Conservation (phyloP, 2,329 filamentous ascomycete species). For the Septoria petroselini region DNA sequence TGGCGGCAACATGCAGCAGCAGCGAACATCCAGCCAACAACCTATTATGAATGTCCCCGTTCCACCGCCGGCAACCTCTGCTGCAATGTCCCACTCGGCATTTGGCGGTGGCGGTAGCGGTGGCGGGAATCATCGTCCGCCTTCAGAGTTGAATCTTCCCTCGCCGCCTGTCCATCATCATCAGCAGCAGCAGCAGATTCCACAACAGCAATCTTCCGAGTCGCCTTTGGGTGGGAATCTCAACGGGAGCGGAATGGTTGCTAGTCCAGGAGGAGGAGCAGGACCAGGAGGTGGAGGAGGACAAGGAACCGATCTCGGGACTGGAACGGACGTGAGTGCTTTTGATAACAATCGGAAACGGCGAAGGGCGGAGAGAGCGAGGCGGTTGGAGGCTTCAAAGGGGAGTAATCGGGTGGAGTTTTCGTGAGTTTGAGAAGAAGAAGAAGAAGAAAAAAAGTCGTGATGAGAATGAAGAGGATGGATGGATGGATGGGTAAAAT, state of each 20-base stretch:
- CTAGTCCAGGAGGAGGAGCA: constrained; percentile 42
- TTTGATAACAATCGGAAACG: constrained; percentile 55
- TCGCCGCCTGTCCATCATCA: constrained; percentile 20
- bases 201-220: constrained; percentile 12
- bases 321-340: constrained; percentile 42
- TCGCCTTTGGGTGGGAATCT: constrained; percentile 23
- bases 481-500: neutral
- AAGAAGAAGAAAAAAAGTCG: too few species aligned
- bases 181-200: constrained; percentile 18
- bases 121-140: constrained; percentile 24
- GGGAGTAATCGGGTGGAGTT: constrained; percentile 48
- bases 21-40: constrained; percentile 32
- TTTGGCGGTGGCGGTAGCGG: too few species aligned
- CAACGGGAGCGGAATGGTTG: constrained; percentile 30
- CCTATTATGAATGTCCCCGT: constrained; percentile 34
- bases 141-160: constrained; percentile 34
- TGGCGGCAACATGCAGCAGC: constrained; percentile 15
- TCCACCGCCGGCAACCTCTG: too few species aligned
- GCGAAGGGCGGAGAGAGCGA: constrained; percentile 53
- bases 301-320: constrained; percentile 39
- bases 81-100: constrained; percentile 29
- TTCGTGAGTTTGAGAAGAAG: too few species aligned
- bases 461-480: neutral
- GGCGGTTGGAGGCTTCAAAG: constrained; percentile 36
- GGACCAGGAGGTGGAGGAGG: constrained; percentile 36